phyloP scores from a whole-genome alignment of 2,329 filamentous ascomycete species.

The Pseudodiploospora longispora region DNA sequence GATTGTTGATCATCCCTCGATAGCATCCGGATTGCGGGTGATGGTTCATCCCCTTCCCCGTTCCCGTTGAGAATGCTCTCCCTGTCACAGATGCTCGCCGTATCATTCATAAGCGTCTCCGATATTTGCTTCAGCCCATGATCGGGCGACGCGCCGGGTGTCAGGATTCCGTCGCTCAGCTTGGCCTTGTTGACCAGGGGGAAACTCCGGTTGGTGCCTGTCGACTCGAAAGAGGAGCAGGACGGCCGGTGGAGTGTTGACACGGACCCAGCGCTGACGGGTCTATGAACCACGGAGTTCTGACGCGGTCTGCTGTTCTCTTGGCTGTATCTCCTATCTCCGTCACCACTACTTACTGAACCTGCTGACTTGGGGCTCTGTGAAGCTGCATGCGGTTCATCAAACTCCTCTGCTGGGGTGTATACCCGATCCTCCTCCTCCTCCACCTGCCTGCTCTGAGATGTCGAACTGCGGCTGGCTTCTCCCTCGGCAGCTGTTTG shows the following conservation, averaged over 20 bases:
- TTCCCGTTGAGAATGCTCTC: conserved; percentile 15
- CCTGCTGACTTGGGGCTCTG: conserved; percentile 18
- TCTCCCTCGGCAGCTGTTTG: conserved; percentile 47
- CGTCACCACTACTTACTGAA: conserved; percentile 18
- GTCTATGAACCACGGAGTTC: conserved; percentile 34
- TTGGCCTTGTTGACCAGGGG: conserved; percentile 49
- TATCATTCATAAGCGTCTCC: conserved; percentile 40
- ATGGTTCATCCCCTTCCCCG: conserved; percentile 17
- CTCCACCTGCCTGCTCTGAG: conserved; percentile 7
- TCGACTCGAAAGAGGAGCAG: conserved; percentile 48
- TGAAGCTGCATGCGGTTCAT: conserved; percentile 10
- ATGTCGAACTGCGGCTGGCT: conserved; percentile 27
- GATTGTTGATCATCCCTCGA: conserved; percentile 50
- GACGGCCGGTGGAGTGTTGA: conserved; percentile 44
- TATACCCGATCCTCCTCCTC: conserved; percentile 13
- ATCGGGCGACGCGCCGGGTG: conserved; percentile 42
- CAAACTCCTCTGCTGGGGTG: conserved; percentile 12
- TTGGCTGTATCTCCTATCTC: conserved; percentile 10
- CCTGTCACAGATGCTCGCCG: conserved; percentile 32
- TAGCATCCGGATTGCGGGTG: conserved; percentile 39
- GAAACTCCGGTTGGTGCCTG: conserved; percentile 53
- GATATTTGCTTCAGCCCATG: conserved; percentile 39
- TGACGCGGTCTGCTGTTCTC: conserved; percentile 15
- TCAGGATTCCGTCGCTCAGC: conserved; percentile 37
- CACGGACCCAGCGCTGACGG: conserved; percentile 31